A percentile compares a stretch with the other conserved stretches of the same genome.
phyloP scores from a whole-genome alignment of 208 protist genomes.

The Novymonas esmeraldas region DNA sequence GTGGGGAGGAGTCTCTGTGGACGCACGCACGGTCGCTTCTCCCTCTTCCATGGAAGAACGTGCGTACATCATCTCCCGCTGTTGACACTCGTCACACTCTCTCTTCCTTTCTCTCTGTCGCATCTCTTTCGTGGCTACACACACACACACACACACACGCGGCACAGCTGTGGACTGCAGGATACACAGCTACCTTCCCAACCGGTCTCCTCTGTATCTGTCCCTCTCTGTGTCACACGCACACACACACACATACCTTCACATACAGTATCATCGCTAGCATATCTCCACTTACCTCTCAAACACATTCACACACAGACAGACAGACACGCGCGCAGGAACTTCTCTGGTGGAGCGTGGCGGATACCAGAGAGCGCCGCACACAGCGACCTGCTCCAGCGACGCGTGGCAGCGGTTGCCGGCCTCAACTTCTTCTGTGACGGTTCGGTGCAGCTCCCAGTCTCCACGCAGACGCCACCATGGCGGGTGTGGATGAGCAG shows the following conservation, averaged over 20 bases:
- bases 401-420: no score
- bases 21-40: background rate
- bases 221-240: no score
- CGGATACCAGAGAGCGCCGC: background rate
- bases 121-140: no score
- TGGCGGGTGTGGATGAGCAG: conserved; percentile 59
- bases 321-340: background rate
- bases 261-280: background rate
- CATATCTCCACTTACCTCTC: background rate
- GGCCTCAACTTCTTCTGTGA: no score
- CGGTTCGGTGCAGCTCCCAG: no score
- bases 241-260: background rate
- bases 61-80: background rate
- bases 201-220: no score
- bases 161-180: no score
- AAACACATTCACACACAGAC: background rate
- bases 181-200: no score
- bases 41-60: background rate
- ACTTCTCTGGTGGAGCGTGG: no score
- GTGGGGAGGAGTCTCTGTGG: no score
- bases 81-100: background rate
- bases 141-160: no score
- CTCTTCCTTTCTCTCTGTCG: background rate
- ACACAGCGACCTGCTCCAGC: no score
- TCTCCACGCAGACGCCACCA: conserved; percentile 10